Base-by-base conservation (phyloP, 176 grass and related monocot species). In the Musa troglodytarum region DNA sequence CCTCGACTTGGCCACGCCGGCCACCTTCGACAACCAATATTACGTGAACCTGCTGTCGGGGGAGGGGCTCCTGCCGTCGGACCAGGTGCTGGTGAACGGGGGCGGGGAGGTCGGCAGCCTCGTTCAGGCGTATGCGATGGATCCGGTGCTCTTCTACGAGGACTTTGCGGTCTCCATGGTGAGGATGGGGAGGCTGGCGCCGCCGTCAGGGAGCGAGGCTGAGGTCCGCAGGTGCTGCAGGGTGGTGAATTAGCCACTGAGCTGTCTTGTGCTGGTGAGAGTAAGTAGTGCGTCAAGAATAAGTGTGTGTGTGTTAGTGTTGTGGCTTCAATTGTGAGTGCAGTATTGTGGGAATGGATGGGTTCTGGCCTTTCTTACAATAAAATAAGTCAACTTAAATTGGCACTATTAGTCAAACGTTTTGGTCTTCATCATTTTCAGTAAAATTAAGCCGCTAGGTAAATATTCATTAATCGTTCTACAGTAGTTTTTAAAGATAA, bases 21-120 rank as follows among this genome's bases (percentile, higher is more conserved):
- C 85, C 24, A 89, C 87, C 49, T 96, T 96, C 63, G 92, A 96
- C 78, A 96, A 96, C 82, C 92, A 96, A 81, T 96, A 96, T 83
- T 96, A 92, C 83, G 81, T 89, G 71, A 96, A 96, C 87, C 81
- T 96, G 74, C 78, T 96, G 28, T 89, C 92, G 1, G 89, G 88
- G 49, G 78, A 96, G 19, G 92, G 92, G 19, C 87, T 96, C 49
- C 89, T 96, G 56, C 92, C 80, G 55, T 96, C 92, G 11, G 92
- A 96, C 78, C 89, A 96, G 83, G 89, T 63, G 1, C 87, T 96
- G 15, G 75, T 52, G 15, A 17, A 1, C 0, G 85, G 75, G 3
- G 49, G 52, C 0, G 84, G 84, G 2, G 87, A 87, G 56, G 80
- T 88, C 55, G 54, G 56, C 21, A 24, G 65, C 68, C 87, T 96